Evolutionary conservation across 1,139 yeast genomes (phyloP), one percentile per base, ranked within the genome.

Genomic region (Nadsonia commutata): DNA sequence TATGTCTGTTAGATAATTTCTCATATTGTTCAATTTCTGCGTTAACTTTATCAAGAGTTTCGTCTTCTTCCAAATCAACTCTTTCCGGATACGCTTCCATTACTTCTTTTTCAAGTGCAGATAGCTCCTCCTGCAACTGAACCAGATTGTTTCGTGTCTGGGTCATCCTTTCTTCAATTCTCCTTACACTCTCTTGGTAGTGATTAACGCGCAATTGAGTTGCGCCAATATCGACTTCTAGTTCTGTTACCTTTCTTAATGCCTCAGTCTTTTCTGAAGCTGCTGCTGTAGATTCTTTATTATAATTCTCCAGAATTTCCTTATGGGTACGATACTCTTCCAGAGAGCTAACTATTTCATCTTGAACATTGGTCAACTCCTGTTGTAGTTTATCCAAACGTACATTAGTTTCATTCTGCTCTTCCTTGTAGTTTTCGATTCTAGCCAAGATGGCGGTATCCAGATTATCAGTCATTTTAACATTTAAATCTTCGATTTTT

Each of bases 21-120:
- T 59, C 54, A 42, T 64, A 53, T 2, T 49, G 51, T 1, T 56
- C 54, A 2, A 64, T 52, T 43, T 60, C 65, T 9, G 51, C 57
- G 2, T 52, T 48, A 17, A 65, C 47, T 33, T 57, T 57, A 11
- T 47, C 50, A 18, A 57, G 44, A 39, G 43, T 42, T 19, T 43
- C 42, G 18, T 43, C 49, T 4, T 40, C 44, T 6, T 43, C 46
- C 18, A 48, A 31, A 13, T 37, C 40, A 4, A 46, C 36, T 4
- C 17, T 41, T 19, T 48, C 50, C 2, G 31, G 19, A 22, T 41
- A 31, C 4, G 37, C n/a, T 7, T 22, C 16, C 22, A 39, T 21
- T 3, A 48, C 52, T 6, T 40, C 45, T 1, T 36, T 37, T 11
- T 36, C 39, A 18, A 36, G 19, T 16, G n/a, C 36, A 27, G 33